Evolutionary conservation across 2,329 filamentous ascomycete genomes (phyloP).

Genomic region (Helminthosporium solani): DNA sequence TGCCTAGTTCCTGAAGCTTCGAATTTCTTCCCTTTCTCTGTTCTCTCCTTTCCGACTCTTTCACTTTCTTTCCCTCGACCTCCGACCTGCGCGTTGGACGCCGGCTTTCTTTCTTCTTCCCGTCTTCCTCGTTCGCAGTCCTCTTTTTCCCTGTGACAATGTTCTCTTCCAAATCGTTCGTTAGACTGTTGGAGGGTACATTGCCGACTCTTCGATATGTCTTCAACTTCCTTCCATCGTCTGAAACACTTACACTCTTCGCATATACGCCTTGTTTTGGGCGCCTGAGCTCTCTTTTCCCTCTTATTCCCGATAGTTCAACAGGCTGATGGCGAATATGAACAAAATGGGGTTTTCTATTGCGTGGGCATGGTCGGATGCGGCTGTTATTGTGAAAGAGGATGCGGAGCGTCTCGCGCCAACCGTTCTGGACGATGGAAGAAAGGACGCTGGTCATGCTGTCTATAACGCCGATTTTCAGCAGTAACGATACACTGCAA

Average conservation of each 20-base stretch:
- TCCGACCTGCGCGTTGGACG: not conserved
- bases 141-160: constrained; percentile 1
- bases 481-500: not conserved
- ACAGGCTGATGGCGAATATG: not conserved
- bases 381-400: not conserved
- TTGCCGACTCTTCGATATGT: constrained; percentile 1
- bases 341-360: not conserved
- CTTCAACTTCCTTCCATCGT: not conserved
- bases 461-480: not conserved
- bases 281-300: not conserved
- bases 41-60: not conserved
- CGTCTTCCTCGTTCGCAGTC: not conserved
- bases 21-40: not conserved
- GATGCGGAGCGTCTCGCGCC: constrained; percentile 3
- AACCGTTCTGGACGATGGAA: constrained; percentile 6
- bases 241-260: not conserved
- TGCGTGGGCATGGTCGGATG: not conserved
- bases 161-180: not conserved
- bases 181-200: not conserved
- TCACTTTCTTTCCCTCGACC: not conserved
- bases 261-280: not conserved
- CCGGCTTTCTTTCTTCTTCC: not conserved
- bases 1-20: not conserved
- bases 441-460: constrained; percentile 2
- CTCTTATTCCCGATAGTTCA: not conserved